These are phyloP conservation scores for Aphanomyces astaci DNA, from an alignment of 352 stramenopile genomes.

Conservation along the genomic window DNA sequence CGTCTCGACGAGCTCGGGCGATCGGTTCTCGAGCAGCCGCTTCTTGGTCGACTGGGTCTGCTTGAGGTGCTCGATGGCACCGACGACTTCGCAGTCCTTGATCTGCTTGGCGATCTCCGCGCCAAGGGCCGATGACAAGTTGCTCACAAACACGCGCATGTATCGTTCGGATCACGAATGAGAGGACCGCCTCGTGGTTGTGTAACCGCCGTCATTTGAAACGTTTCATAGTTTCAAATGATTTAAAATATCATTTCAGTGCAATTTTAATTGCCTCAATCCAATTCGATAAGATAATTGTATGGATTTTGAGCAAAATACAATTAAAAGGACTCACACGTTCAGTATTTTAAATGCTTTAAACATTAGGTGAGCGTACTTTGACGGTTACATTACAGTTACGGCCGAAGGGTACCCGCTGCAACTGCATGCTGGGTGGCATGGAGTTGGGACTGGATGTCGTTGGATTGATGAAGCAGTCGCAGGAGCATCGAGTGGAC, in stretches of 20 bases:
- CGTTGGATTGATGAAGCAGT: not conserved
- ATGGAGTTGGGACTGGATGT: not conserved
- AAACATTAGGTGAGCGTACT: too few species aligned
- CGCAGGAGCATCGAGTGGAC: not conserved
- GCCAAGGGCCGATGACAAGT: constrained; percentile 53
- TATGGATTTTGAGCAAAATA: too few species aligned
- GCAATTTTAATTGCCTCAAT: too few species aligned
- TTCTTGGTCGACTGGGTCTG: constrained; percentile 42
- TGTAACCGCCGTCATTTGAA: not conserved
- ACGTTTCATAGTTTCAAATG: not conserved
- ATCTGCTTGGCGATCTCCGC: constrained; percentile 43
- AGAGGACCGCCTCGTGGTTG: too few species aligned
- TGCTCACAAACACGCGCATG: constrained; percentile 71
- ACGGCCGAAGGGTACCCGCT: not conserved
- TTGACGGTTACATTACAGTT: not conserved
- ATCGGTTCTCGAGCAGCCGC: constrained; percentile 29
- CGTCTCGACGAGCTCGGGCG: constrained; percentile 44
- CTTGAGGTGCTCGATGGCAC: constrained; percentile 39
- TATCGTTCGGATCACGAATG: not conserved
- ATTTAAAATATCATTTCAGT: not conserved
- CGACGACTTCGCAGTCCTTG: constrained; percentile 61
- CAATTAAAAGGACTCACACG: too few species aligned
- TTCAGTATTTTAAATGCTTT: too few species aligned
- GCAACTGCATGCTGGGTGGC: not conserved
- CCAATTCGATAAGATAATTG: too few species aligned